A percentile compares a stretch with the other conserved stretches of the same genome.
These are phyloP conservation scores for Arthrobotrys megalospora DNA, from an alignment of 2,329 filamentous ascomycete genomes.

Conservation along the genomic window DNA sequence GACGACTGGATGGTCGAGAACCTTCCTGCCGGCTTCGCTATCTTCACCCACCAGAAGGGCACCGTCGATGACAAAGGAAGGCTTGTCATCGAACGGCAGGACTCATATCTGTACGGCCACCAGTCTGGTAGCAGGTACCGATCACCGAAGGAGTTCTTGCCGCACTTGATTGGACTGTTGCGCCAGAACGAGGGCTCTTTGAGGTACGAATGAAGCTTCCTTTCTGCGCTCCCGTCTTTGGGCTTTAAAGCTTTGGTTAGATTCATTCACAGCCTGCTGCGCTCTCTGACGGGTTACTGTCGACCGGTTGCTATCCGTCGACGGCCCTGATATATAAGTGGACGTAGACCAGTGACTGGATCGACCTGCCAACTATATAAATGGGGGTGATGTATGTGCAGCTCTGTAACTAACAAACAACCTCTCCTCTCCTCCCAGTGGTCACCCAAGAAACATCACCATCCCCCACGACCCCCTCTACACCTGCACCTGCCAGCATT, in stretches of 20 bases:
- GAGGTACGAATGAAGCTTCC: constrained; percentile 21
- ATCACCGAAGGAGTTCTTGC: constrained; percentile 32
- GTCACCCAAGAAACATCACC: constrained; percentile 22
- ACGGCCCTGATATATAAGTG: too few relatives aligned
- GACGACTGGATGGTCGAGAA: constrained; percentile 34
- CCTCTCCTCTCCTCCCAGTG: constrained; percentile 17
- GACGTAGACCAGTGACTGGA: too few relatives aligned
- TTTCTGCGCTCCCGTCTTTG: neutral
- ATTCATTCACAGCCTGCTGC: too few relatives aligned
- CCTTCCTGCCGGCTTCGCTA: constrained; percentile 27
- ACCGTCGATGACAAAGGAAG: constrained; percentile 21
- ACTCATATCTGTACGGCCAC: constrained; percentile 54
- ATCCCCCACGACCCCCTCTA: constrained; percentile 24
- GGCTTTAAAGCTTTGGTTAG: too few relatives aligned
- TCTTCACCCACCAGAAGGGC: constrained; percentile 36
- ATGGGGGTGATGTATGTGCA: neutral
- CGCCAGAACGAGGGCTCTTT: constrained; percentile 18
- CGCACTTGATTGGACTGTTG: constrained; percentile 31
- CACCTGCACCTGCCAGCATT: constrained; percentile 34
- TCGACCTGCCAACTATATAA: too few relatives aligned
- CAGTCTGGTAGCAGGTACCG: constrained; percentile 27
- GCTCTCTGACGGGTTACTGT: too few relatives aligned
- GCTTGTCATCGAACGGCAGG: constrained; percentile 30
- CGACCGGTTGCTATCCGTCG: too few relatives aligned
- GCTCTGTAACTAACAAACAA: constrained; percentile 18